A percentile compares a stretch with the other conserved stretches of the same genome.
Conservation (phyloP, 2,329 filamentous ascomycete genomes). For the Arthrobotrys megalospora region DNA sequence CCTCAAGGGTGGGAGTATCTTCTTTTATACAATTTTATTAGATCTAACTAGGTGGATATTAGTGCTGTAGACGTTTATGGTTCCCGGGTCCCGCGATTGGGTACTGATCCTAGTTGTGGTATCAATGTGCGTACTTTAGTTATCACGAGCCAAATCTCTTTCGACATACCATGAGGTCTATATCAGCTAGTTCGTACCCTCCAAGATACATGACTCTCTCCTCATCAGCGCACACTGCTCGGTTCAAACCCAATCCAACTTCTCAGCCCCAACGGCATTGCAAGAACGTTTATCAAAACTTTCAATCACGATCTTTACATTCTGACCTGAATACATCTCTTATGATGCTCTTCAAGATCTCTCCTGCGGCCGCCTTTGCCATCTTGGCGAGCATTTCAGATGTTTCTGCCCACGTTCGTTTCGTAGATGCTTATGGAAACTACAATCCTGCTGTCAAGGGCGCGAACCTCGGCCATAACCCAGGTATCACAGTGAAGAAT, state of each 20-base stretch:
- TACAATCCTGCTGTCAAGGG: not conserved
- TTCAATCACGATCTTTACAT: constrained; percentile 9
- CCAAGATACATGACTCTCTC: not conserved
- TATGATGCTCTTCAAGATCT: constrained; percentile 18
- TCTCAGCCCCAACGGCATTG: constrained; percentile 15
- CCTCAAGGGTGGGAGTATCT: constrained; percentile 3
- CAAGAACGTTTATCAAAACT: constrained; percentile 12
- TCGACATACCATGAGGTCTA: not conserved
- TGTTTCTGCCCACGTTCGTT: constrained; percentile 28
- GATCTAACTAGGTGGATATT: not conserved
- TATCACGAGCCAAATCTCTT: not conserved
- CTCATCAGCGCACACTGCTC: not conserved
- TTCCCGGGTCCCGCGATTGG: not conserved
- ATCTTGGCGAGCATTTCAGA: constrained; percentile 16
- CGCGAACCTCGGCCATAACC: not conserved
- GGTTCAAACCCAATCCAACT: not conserved
- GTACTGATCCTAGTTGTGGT: not conserved
- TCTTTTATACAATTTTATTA: not conserved
- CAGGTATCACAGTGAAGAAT: not conserved
- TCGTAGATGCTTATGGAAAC: constrained; percentile 13
- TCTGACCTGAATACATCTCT: not conserved
- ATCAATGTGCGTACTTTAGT: not conserved
- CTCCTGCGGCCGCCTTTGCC: not conserved
- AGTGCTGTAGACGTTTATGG: not conserved
- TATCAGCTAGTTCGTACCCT: not conserved